Evolutionary conservation across 208 protist species (phyloP).

Genomic region (Wallacemonas sp.): DNA sequence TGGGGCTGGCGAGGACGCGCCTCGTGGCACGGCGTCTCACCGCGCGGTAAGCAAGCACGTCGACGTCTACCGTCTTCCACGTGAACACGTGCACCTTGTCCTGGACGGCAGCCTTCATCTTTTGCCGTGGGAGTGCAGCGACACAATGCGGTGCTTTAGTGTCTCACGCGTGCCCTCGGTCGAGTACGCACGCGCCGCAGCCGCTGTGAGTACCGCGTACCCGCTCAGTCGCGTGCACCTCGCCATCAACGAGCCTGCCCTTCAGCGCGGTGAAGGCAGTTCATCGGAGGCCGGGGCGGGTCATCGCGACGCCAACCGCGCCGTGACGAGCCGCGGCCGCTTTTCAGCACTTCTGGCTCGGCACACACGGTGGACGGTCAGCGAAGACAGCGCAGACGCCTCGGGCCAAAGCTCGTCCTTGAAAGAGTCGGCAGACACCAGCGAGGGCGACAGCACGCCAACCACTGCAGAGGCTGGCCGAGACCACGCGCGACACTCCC

Average conservation of each 20-base stretch:
- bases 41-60: constrained; percentile 13
- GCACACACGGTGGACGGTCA: neutral
- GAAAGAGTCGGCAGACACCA: neutral
- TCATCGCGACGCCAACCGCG: neutral
- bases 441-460: neutral
- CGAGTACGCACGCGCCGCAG: constrained; percentile 8
- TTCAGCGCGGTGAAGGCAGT: neutral
- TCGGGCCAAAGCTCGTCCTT: neutral
- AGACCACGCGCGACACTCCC: too few species aligned
- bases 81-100: constrained; percentile 59
- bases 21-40: neutral
- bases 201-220: neutral
- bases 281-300: too few species aligned
- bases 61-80: constrained; percentile 43
- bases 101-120: constrained; percentile 46
- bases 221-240: neutral
- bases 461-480: neutral
- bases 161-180: constrained; percentile 41
- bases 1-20: neutral
- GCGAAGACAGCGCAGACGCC: neutral
- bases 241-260: neutral
- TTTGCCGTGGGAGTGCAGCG: constrained; percentile 64
- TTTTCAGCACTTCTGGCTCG: neutral
- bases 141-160: constrained; percentile 37
- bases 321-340: neutral